A percentile compares a stretch with the other conserved stretches of the same genome.
Conservation (phyloP, 371 early-diverging fungal species). For the Umbelopsis sp. region DNA sequence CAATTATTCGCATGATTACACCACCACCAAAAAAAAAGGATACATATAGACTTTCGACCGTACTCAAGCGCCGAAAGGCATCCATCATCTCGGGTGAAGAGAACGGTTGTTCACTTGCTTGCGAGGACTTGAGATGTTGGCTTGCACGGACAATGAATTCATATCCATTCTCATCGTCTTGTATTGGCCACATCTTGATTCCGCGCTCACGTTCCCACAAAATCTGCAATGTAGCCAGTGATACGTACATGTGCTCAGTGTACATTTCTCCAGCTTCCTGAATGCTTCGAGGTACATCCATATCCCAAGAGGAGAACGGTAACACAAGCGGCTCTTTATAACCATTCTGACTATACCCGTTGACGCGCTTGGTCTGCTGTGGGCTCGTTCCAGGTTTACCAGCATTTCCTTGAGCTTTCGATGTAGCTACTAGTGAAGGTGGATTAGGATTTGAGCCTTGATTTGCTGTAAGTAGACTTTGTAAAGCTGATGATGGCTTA, state of each 20-base stretch:
- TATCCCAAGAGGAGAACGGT: constrained; percentile 43
- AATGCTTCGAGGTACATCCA: constrained; percentile 57
- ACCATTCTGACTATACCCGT: constrained; percentile 28
- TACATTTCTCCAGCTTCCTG: constrained; percentile 65
- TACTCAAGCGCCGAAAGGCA: constrained; percentile 33
- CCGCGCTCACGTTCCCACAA: constrained; percentile 59
- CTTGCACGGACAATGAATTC: constrained; percentile 10
- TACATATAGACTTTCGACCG: constrained; percentile 46
- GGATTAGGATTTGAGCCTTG: constrained; percentile 12
- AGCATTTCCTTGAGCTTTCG: constrained; percentile 16
- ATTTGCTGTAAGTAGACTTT: constrained; percentile 9
- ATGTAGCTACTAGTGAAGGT: constrained; percentile 20
- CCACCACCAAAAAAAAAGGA: constrained; percentile 25
- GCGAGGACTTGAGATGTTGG: constrained; percentile 12
- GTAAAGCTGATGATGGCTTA: constrained; percentile 25
- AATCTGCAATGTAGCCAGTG: constrained; percentile 62
- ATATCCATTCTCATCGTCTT: constrained; percentile 18
- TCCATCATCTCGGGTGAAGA: constrained; percentile 9
- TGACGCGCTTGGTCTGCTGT: neutral
- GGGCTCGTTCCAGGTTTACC: neutral
- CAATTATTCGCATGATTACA: neutral
- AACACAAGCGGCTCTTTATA: constrained; percentile 46
- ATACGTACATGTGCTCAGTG: constrained; percentile 63
- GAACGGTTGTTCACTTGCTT: constrained; percentile 4
- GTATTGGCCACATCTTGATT: constrained; percentile 46